A percentile compares a stretch with the other conserved stretches of the same genome.
Evolutionary conservation across 1,284 basidiomycete genomes (phyloP).

Genomic region (Marasmius sp.): DNA sequence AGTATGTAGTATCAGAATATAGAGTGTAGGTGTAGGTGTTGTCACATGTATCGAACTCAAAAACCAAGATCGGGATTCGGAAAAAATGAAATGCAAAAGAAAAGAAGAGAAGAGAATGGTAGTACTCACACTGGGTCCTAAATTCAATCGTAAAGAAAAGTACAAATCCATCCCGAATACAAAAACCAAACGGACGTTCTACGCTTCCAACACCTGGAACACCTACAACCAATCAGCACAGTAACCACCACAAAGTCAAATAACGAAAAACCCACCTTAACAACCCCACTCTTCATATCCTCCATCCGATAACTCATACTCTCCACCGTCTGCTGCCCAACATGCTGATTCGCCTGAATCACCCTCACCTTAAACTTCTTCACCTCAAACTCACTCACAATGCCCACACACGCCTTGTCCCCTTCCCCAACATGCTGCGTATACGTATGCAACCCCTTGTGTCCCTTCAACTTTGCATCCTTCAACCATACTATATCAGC

Average conservation of each 20-base stretch:
- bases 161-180: no score
- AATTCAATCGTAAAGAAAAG: no score
- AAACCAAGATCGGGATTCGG: no score
- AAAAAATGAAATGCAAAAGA: no score
- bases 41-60: no score
- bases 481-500: conserved; percentile 80
- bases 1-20: no score
- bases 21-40: no score
- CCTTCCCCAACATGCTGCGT: conserved; percentile 60
- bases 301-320: conserved; percentile 83
- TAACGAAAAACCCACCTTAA: conserved; percentile 79
- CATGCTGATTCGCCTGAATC: conserved; percentile 79
- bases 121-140: no score
- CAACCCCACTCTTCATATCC: conserved; percentile 81
- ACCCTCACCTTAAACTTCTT: conserved; percentile 86
- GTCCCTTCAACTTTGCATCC: conserved; percentile 85
- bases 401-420: conserved; percentile 65
- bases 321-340: conserved; percentile 79
- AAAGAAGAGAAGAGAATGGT: no score
- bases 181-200: conserved; percentile 5
- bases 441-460: conserved; percentile 80
- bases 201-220: conserved; percentile 39
- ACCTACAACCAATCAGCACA: conserved; percentile 27
- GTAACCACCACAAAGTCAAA: not conserved
- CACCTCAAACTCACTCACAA: conserved; percentile 80